phyloP scores from a whole-genome alignment of 257 asterid species.

The Ballota nigra region DNA sequence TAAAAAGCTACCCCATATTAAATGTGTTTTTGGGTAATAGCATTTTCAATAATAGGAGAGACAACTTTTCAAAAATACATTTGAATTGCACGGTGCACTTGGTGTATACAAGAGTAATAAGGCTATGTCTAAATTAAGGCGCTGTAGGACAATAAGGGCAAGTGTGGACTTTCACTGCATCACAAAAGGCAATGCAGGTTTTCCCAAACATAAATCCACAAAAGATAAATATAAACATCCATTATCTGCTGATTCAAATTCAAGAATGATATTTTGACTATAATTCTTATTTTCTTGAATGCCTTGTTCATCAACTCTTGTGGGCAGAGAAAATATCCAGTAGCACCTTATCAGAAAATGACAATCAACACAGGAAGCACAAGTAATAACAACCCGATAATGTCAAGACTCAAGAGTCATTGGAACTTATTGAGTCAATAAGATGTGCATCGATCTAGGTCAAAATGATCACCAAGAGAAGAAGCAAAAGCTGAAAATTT shows the following conservation, averaged over 20 bases:
- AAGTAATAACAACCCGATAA: no score
- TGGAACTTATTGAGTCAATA: slow-evolving; percentile 7
- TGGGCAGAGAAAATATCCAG: not conserved
- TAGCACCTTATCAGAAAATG: not conserved
- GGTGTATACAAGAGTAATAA: no score
- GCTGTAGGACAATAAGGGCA: no score
- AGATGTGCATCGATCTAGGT: slow-evolving; percentile 8
- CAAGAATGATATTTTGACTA: not conserved
- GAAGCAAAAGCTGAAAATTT: no score
- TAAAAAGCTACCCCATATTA: no score
- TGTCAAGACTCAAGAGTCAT: not conserved
- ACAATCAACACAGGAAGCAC: not conserved
- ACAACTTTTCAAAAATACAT: no score
- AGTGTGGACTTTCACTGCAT: no score
- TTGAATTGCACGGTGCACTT: no score
- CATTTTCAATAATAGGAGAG: no score
- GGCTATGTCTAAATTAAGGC: no score
- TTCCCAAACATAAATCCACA: not conserved
- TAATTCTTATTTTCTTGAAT: not conserved
- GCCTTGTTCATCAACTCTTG: not conserved
- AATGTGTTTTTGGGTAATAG: no score
- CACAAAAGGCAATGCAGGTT: no score
- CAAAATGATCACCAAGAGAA: not conserved
- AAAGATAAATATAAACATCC: not conserved
- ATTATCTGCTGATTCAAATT: not conserved